These are phyloP conservation scores for Pseudonitzschia delicatissima DNA, from an alignment of 108 stramenopile species.

Conservation along the genomic window DNA sequence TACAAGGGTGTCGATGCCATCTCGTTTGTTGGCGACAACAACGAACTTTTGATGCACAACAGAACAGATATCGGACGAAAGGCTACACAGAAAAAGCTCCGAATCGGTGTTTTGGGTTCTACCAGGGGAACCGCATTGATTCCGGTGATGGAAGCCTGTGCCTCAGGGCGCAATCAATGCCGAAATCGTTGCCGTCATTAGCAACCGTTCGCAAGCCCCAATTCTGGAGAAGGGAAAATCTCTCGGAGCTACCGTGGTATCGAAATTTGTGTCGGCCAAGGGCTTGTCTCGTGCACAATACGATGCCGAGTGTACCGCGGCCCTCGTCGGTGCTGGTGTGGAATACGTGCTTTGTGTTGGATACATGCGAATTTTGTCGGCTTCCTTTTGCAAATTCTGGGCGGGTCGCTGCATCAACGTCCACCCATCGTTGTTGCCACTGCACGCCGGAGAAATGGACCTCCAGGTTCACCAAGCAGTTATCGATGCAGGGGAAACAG, in stretches of 20 bases:
- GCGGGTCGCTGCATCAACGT: constrained; percentile 94
- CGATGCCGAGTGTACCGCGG: constrained; percentile 90
- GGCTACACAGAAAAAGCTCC: constrained; percentile 73
- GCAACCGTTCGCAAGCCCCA: constrained; percentile 77
- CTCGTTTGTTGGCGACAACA: constrained; percentile 52
- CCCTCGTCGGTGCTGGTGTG: constrained; percentile 86
- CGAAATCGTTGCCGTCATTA: constrained; percentile 89
- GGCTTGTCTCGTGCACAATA: constrained; percentile 85
- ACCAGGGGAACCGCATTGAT: constrained; percentile 93
- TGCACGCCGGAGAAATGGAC: constrained; percentile 99
- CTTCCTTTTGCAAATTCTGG: constrained; percentile 86
- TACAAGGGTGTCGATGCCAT: constrained; percentile 81
- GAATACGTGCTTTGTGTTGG: constrained; percentile 96
- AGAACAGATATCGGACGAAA: constrained; percentile 86
- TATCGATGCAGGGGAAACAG: constrained; percentile 87
- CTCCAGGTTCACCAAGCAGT: constrained; percentile 95
- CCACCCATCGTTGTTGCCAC: constrained; percentile 97
- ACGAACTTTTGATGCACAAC: constrained; percentile 60
- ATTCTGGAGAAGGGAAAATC: constrained; percentile 89
- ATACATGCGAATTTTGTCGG: constrained; percentile 98
- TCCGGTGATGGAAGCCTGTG: constrained; percentile 92
- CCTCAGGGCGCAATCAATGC: constrained; percentile 76
- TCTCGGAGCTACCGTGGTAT: constrained; percentile 84
- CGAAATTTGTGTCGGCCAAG: constrained; percentile 74
- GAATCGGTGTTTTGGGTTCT: constrained; percentile 93